A percentile compares a stretch with the other conserved stretches of the same genome.
Evolutionary conservation across 192 early-diverging fungal genomes (phyloP).

Genomic region (Chytriomyces confervae): DNA sequence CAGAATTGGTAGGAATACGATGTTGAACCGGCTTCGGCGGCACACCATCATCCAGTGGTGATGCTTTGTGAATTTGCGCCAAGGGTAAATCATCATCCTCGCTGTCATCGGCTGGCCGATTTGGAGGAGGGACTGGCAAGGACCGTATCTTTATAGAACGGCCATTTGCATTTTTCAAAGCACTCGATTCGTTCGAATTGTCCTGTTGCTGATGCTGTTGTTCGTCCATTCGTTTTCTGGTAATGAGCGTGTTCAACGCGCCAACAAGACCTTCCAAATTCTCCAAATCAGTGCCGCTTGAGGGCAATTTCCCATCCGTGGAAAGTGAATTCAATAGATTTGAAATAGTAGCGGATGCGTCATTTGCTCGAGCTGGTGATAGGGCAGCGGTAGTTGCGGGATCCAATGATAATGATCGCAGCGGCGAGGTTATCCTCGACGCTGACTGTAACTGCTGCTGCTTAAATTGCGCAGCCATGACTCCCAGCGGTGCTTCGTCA

Average conservation of each 20-base stretch:
- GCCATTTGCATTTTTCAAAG: neutral
- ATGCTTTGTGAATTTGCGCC: slow-evolving; percentile 8
- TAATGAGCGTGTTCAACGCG: neutral
- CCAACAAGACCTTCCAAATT: slow-evolving; percentile 27
- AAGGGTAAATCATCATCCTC: slow-evolving; percentile 22
- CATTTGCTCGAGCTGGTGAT: neutral
- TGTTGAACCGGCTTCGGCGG: neutral
- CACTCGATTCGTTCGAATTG: neutral
- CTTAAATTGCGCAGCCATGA: slow-evolving; percentile 11
- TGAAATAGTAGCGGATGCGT: neutral
- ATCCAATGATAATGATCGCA: neutral
- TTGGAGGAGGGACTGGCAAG: neutral
- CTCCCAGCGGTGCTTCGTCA: slow-evolving; percentile 24
- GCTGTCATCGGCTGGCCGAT: neutral
- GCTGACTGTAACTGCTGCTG: neutral
- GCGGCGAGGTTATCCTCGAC: neutral
- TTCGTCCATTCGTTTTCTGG: neutral
- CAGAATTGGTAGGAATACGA: neutral
- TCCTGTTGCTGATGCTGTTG: neutral
- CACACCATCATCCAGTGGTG: neutral
- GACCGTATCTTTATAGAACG: neutral
- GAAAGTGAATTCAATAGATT: neutral
- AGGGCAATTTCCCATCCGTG: neutral
- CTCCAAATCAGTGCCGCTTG: neutral
- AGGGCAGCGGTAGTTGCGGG: neutral